Percentiles rank a stretch among this genome's conserved stretches.
phyloP scores from a whole-genome alignment of 179 eudicot genomes.

The Actinidia polygama region DNA sequence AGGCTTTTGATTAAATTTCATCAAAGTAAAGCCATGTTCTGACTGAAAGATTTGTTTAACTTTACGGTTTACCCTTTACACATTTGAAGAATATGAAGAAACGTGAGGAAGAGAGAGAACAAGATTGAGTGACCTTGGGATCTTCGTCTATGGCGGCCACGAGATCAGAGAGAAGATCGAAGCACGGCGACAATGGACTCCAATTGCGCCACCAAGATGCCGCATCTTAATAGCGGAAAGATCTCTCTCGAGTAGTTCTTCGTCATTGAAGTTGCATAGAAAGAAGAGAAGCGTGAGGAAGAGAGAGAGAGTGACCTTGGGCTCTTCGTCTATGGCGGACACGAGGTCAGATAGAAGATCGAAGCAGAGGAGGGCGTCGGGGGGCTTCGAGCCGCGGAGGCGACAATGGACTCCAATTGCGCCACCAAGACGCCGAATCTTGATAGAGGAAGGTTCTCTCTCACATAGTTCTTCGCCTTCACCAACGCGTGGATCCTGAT shows the following conservation, averaged over 20 bases:
- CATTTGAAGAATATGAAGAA: no score
- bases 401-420: conserved; percentile 88
- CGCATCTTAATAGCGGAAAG: conserved; percentile 79
- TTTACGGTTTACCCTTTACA: no score
- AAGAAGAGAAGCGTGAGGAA: not conserved
- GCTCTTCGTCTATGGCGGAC: conserved; percentile 76
- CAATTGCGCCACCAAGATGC: conserved; percentile 87
- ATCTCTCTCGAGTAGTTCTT: conserved; percentile 52
- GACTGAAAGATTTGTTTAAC: no score
- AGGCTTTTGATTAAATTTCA: no score
- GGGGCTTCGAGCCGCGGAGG: conserved; percentile 84
- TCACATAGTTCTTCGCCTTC: conserved; percentile 68
- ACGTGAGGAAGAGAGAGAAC: not conserved
- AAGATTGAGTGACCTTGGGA: conserved; percentile 59
- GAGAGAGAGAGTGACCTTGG: conserved; percentile 55
- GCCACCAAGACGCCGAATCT: conserved; percentile 92
- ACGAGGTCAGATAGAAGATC: conserved; percentile 97
- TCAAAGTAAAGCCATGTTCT: no score
- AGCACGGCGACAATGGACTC: conserved; percentile 92
- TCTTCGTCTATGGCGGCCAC: conserved; percentile 78
- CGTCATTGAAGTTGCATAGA: conserved; percentile 49
- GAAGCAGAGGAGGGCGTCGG: conserved; percentile 89
- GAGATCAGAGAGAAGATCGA: conserved; percentile 97
- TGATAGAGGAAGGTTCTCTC: conserved; percentile 71
- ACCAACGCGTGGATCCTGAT: no score